phyloP scores from a whole-genome alignment of 495 filamentous ascomycete species.

The Penicillium lagena region DNA sequence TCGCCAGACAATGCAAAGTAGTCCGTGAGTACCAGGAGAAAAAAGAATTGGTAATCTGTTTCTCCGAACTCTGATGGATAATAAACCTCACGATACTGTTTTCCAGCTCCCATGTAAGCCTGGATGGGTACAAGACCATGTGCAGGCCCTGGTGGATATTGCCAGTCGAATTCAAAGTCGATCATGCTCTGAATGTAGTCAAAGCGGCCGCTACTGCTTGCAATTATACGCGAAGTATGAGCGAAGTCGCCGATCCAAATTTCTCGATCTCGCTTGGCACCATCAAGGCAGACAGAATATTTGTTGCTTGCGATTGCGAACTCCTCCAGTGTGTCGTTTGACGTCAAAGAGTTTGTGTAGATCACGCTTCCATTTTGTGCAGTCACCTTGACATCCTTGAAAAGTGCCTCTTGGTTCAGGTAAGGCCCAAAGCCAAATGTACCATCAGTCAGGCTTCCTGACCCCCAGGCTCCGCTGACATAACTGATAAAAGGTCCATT shows the following conservation, averaged over 20 bases:
- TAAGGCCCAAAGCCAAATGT: conserved; percentile 28
- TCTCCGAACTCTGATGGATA: conserved; percentile 7
- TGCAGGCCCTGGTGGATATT: conserved; percentile 4
- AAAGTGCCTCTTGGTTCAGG: conserved; percentile 20
- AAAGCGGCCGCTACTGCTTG: conserved; percentile 12
- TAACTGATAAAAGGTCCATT: neutral
- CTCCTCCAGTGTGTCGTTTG: conserved; percentile 12
- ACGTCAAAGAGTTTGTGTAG: conserved; percentile 19
- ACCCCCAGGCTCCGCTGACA: neutral
- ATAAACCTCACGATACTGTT: conserved; percentile 3
- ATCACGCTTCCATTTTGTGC: conserved; percentile 20
- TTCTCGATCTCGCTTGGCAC: too few species aligned
- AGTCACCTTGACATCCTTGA: conserved; percentile 22
- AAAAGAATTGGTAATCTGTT: conserved; percentile 23
- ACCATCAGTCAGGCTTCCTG: conserved; percentile 6
- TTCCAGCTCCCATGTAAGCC: conserved; percentile 5
- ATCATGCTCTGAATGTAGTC: conserved; percentile 12
- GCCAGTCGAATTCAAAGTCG: conserved; percentile 4
- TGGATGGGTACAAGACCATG: conserved; percentile 6
- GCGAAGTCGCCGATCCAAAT: too few species aligned
- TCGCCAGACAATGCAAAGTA: conserved; percentile 13
- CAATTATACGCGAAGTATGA: too few species aligned
- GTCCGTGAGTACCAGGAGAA: conserved; percentile 11
- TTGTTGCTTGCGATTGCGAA: conserved; percentile 16
- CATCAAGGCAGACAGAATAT: conserved; percentile 12